Base-by-base conservation (phyloP, 2,329 filamentous ascomycete genomes). In the Fusarium marasasianum region DNA sequence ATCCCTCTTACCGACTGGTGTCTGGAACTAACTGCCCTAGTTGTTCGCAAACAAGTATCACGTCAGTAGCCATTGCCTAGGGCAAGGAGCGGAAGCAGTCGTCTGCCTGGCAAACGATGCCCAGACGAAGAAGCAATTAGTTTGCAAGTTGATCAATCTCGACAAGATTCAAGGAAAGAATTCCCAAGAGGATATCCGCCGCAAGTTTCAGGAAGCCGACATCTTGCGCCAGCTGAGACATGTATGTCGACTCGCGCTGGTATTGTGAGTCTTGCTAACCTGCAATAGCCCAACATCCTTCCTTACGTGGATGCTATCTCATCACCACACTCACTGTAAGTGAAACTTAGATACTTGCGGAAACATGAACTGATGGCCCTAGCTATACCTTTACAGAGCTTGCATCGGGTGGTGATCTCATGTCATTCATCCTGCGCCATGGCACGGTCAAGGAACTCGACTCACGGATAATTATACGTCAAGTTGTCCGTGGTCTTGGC, bases 121-220 rank as follows among this genome's bases (percentile, higher is more conserved):
- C 31, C 80, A 79, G 12, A 88, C 87, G 1, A 84, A 86, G 43
- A 86, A 85, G 63, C 92, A 94, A 76, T 73, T 93, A 26, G 91
- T 91, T 17, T 94, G 92, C 83, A 94, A 94, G 76, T 81, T 93
- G 14, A 83, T 93, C 58, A 83, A 88, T 60, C 76, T 92, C 5
- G 82, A 83, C 38, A 73, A 73, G 11, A 57, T 82, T 9, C 70
- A 74, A 60, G 77, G 60, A 50, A 78, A 71, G 62, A 77, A 75
- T n/a, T 66, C 64, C 37, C 74, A 71, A n/a, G 76, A 76, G 47
- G 75, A 81, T 8, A 73, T 83, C 14, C 79, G 80, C 13, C 83
- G 83, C 13, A 82, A 86, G 56, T 77, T 86, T 37, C 84, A 86
- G 66, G 88, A 90, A 76, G 83, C 86, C 31, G 82, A 86, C n/a